Evolutionary conservation across 192 early-diverging fungal species (phyloP).

Genomic region (Glomus cerebriforme): DNA sequence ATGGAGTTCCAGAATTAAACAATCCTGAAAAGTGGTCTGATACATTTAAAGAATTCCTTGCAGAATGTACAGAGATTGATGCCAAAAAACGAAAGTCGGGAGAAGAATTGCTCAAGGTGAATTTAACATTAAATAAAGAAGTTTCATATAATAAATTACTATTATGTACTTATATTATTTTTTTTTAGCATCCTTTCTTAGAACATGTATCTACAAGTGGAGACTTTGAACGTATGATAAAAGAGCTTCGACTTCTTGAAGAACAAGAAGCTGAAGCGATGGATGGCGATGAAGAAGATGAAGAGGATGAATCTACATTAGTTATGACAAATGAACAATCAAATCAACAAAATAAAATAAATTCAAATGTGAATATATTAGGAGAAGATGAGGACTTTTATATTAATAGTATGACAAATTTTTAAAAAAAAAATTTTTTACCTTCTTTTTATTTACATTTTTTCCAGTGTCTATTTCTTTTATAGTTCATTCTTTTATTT

Average conservation of each 20-base stretch:
- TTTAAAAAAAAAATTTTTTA: background rate
- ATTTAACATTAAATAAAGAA: conserved; percentile 30
- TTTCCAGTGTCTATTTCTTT: background rate
- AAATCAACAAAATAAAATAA: background rate
- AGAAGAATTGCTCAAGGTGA: conserved; percentile 64
- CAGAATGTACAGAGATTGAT: conserved; percentile 69
- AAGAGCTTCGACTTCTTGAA: conserved; percentile 2
- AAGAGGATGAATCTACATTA: background rate
- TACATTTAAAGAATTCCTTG: conserved; percentile 77
- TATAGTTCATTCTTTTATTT: too few relatives aligned
- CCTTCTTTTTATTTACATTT: background rate
- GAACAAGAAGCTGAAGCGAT: background rate
- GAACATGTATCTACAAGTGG: background rate
- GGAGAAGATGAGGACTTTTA: background rate
- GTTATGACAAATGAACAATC: background rate
- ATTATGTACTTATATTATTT: conserved; percentile 15
- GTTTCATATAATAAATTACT: conserved; percentile 63
- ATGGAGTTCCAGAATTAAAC: conserved; percentile 79
- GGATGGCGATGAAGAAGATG: background rate
- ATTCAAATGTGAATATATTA: too few relatives aligned
- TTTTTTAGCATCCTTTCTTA: conserved; percentile 50
- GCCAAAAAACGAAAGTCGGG: conserved; percentile 70
- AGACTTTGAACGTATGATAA: conserved; percentile 11
- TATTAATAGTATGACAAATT: background rate
- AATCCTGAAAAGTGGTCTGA: conserved; percentile 72